phyloP scores from a whole-genome alignment of 2,329 filamentous ascomycete genomes.

The Podosphaera aphanis region DNA sequence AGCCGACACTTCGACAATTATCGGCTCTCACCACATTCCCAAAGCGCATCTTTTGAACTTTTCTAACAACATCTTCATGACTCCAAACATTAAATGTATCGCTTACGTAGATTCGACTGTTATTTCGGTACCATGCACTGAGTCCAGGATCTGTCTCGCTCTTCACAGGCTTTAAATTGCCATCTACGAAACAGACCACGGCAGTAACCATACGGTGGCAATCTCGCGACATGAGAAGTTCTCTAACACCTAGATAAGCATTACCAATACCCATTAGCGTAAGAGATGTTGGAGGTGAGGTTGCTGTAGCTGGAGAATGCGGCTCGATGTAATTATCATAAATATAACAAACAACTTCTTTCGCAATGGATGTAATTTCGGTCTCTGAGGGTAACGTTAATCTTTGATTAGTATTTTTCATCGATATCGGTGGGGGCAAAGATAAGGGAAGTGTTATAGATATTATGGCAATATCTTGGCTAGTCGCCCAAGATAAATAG shows the following conservation, averaged over 20 bases:
- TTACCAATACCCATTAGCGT: constrained; percentile 79
- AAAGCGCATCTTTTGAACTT: constrained; percentile 35
- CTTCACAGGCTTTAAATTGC: constrained; percentile 52
- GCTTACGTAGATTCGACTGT: constrained; percentile 60
- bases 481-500: constrained; percentile 65
- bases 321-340: constrained; percentile 91
- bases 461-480: constrained; percentile 60
- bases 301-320: constrained; percentile 7
- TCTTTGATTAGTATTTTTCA: constrained; percentile 2
- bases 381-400: not conserved
- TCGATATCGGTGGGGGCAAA: constrained; percentile 30
- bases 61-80: constrained; percentile 33
- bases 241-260: constrained; percentile 62
- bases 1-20: constrained; percentile 18
- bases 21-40: constrained; percentile 26
- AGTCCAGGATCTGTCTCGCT: constrained; percentile 54
- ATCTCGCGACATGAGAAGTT: constrained; percentile 53
- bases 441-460: constrained; percentile 78
- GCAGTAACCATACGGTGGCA: constrained; percentile 46
- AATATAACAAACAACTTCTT: constrained; percentile 60
- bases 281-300: constrained; percentile 47
- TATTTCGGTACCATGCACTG: constrained; percentile 61
- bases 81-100: constrained; percentile 54
- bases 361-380: constrained; percentile 10
- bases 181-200: constrained; percentile 61